phyloP scores from a whole-genome alignment of 2,329 filamentous ascomycete species.

The Exophiala lecanii-corni region DNA sequence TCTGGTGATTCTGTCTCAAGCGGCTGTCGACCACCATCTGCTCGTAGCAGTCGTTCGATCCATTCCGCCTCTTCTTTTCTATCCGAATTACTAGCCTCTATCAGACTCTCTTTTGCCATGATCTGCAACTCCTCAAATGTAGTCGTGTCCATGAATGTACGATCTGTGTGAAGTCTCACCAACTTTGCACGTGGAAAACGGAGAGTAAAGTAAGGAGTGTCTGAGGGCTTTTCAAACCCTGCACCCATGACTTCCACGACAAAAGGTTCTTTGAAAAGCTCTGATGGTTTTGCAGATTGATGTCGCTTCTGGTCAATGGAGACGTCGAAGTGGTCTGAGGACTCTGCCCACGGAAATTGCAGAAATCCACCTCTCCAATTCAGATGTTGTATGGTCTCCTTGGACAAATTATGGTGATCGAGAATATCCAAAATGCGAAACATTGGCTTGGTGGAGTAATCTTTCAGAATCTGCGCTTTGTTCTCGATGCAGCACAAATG shows the following conservation, averaged over 20 bases:
- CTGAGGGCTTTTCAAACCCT: conserved; percentile 68
- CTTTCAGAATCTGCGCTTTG: conserved; percentile 50
- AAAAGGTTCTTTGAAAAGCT: conserved; percentile 62
- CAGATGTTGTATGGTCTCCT: conserved; percentile 49
- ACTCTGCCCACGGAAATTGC: conserved; percentile 34
- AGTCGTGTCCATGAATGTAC: conserved; percentile 63
- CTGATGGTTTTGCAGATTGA: conserved; percentile 32
- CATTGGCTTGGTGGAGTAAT: conserved; percentile 47
- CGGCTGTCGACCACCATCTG: conserved; percentile 34
- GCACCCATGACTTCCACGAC: conserved; percentile 78
- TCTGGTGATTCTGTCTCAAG: too few relatives aligned
- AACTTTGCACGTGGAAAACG: conserved; percentile 64
- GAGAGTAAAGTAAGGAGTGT: conserved; percentile 66
- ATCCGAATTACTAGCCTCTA: conserved; percentile 48
- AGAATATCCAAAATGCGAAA: conserved; percentile 66
- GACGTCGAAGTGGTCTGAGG: conserved; percentile 39
- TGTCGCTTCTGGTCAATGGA: conserved; percentile 39
- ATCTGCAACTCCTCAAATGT: conserved; percentile 66
- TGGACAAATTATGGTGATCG: conserved; percentile 45
- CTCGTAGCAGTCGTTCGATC: conserved; percentile 56
- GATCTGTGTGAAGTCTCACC: conserved; percentile 72
- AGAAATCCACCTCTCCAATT: conserved; percentile 44
- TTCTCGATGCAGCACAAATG: conserved; percentile 73
- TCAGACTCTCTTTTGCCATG: conserved; percentile 57
- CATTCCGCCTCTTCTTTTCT: conserved; percentile 59